Evolutionary conservation across 257 asterid genomes (phyloP).

Genomic region (Handroanthus guayacan): DNA sequence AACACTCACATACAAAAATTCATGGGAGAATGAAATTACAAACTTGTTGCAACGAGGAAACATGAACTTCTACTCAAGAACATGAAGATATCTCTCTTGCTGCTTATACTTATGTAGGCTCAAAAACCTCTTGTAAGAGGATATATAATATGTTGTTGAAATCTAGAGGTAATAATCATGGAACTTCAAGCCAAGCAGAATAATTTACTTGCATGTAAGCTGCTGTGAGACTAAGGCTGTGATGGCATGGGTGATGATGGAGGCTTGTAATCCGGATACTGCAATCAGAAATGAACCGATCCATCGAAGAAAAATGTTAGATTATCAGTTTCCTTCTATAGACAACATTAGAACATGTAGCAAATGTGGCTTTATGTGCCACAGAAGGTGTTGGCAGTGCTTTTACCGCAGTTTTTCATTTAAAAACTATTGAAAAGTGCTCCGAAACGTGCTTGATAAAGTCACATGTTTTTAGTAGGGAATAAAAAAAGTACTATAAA

Average conservation of each 20-base stretch:
- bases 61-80: conserved; percentile 1
- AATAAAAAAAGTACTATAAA: no score
- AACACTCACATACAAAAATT: background rate
- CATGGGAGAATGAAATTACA: background rate
- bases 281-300: conserved; percentile 35
- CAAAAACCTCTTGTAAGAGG: conserved; percentile 30
- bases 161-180: background rate
- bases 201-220: background rate
- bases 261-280: conserved; percentile 85
- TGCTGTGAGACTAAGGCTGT: conserved; percentile 49
- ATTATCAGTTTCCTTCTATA: background rate
- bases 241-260: conserved; percentile 88
- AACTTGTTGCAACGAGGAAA: background rate
- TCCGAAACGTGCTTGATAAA: no score
- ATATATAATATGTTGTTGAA: conserved; percentile 4
- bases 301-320: background rate
- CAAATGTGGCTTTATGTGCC: background rate
- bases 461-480: no score
- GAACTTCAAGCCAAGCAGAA: background rate
- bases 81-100: background rate
- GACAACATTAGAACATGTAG: background rate
- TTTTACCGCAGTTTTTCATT: no score
- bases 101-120: conserved; percentile 13
- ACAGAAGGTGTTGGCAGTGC: no score
- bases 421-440: no score